Evolutionary conservation across 2,329 filamentous ascomycete species (phyloP).

Genomic region (Trichoderma simmonsii): DNA sequence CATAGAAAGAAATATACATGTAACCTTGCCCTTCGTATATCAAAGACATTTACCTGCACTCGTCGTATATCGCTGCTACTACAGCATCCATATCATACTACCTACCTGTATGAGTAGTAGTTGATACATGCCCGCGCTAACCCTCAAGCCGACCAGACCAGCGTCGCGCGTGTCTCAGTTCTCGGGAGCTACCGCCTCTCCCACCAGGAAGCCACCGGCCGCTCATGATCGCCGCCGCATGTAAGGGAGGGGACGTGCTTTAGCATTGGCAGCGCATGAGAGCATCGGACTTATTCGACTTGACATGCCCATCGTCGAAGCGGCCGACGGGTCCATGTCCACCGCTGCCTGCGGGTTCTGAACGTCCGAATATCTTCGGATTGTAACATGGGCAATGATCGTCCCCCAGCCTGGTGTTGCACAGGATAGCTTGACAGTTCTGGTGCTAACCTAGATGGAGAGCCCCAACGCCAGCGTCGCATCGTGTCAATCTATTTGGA

Average conservation of each 20-base stretch:
- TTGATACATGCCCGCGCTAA: neutral
- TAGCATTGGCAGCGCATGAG: neutral
- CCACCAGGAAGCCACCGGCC: neutral
- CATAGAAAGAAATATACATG: neutral
- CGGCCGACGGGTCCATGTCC: neutral
- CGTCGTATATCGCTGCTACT: neutral
- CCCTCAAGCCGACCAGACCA: neutral
- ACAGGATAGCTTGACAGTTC: neutral
- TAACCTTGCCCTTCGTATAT: neutral
- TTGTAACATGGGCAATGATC: neutral
- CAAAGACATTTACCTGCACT: neutral
- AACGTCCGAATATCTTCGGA: neutral
- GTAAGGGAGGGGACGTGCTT: neutral
- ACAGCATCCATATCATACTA: neutral
- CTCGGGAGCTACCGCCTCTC: slow-evolving; percentile 6
- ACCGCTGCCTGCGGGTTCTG: neutral
- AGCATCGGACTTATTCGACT: neutral
- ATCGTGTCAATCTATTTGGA: neutral
- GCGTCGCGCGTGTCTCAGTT: slow-evolving; percentile 10
- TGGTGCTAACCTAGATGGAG: neutral
- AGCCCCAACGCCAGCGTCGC: neutral
- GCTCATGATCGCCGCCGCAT: neutral
- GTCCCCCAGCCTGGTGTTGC: neutral
- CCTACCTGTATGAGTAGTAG: neutral
- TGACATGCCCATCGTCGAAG: neutral